These are phyloP conservation scores for Aspergillus steynii DNA, from an alignment of 495 filamentous ascomycete species.

Conservation along the genomic window DNA sequence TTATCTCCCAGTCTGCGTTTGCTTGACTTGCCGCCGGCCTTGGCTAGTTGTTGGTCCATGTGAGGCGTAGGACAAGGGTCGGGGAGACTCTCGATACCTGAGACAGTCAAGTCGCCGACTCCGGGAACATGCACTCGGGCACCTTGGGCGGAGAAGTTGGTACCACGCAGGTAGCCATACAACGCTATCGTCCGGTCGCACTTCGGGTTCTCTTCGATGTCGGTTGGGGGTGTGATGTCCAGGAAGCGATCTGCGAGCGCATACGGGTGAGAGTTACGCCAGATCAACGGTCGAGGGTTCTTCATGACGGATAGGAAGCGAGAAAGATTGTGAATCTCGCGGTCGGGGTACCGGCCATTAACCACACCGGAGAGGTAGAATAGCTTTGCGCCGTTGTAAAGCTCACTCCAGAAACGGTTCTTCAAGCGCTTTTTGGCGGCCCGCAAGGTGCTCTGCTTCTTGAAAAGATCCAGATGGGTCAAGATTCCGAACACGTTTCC, in stretches of 20 bases:
- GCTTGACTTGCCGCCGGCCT: constrained; percentile 74
- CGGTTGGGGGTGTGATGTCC: constrained; percentile 89
- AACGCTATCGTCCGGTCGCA: constrained; percentile 88
- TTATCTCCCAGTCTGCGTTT: constrained; percentile 85
- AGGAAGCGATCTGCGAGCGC: constrained; percentile 89
- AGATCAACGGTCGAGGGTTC: constrained; percentile 92
- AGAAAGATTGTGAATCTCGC: constrained; percentile 92
- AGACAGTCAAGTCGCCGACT: constrained; percentile 88
- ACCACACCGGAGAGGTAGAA: constrained; percentile 96
- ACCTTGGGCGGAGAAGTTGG: constrained; percentile 85
- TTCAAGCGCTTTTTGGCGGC: constrained; percentile 95
- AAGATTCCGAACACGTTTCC: constrained; percentile 97
- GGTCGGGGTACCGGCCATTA: constrained; percentile 94
- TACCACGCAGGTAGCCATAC: constrained; percentile 93
- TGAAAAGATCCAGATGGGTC: constrained; percentile 93
- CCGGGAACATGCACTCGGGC: constrained; percentile 91
- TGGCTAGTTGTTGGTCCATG: constrained; percentile 81
- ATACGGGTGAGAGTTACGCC: constrained; percentile 95
- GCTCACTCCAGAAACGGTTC: constrained; percentile 91
- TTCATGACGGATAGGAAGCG: constrained; percentile 98
- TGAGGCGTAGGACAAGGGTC: constrained; percentile 95
- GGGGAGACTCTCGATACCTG: constrained; percentile 78
- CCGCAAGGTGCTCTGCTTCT: constrained; percentile 83
- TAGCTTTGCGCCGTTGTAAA: constrained; percentile 94
- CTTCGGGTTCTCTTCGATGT: constrained; percentile 81